Evolutionary conservation across 2,329 filamentous ascomycete species (phyloP), one percentile per base, ranked within the genome.

Genomic region (Metarhizium brunneum): DNA sequence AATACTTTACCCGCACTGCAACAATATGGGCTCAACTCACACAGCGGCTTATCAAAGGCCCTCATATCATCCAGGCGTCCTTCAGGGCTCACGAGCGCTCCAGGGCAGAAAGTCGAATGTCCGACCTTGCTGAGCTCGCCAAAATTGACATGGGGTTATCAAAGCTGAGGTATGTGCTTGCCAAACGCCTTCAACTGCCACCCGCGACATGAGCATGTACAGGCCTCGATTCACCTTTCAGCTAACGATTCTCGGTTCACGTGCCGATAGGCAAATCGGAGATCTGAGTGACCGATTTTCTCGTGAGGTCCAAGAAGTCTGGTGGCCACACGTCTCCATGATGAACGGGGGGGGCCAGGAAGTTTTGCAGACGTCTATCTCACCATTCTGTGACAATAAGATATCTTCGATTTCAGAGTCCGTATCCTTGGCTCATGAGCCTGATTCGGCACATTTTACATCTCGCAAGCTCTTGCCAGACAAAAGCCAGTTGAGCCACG

Each of bases 1-100:
- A 72, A 29, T 72, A 72, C 56, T 58, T 72, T 29, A 61, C 63
- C 35, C 67, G 65, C 30, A 69, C 66, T n/a, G 68, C 70, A 25
- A 54, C 63, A 42, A 60, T 71, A 55, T 70, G 64, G 66, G 63
- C 65, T n/a, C 60, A 59, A 25, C 58, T 72, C 52, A 69, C 69
- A 38, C 65, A 69, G n/a, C 62, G 59, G 40, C 60, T 72, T n/a
- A 59, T 69, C 4, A 58, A 64, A 47, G 69, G 67, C 16, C 61
- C 65, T 29, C 67, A 71, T 56, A 66, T 72, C 50, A 61, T 63
- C n/a, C 58, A 61, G 40, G 65, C 65, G 30, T 60, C 60, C 16
- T 50, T 60, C 4, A 61, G 65, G 40, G 65, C 62, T n/a, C 68
- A 69, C 54, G 60, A 65, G 47, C 61, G 63, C 20, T 65, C 64